These are phyloP conservation scores for Tolypocladium cylindrosporum DNA, from an alignment of 2,329 filamentous ascomycete species.

Conservation along the genomic window DNA sequence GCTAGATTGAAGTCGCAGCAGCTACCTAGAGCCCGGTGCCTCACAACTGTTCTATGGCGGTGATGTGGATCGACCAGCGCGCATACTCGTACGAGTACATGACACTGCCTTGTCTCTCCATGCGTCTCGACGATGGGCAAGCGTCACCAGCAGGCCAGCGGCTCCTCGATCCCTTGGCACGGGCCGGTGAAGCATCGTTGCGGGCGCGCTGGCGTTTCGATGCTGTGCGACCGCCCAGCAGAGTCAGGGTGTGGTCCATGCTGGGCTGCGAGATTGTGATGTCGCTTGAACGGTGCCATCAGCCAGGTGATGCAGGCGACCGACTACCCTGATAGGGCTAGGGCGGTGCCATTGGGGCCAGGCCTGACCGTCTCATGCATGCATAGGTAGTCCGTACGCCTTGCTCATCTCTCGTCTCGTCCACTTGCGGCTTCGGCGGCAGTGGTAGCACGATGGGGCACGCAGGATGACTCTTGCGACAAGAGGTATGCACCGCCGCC, in stretches of 20 bases:
- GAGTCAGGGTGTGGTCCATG: too few species aligned
- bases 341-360: not conserved
- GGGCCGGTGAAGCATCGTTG: not conserved
- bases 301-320: not conserved
- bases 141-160: not conserved
- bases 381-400: not conserved
- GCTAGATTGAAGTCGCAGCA: not conserved
- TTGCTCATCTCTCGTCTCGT: too few species aligned
- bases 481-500: not conserved
- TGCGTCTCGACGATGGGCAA: not conserved
- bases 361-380: not conserved
- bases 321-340: not conserved
- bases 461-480: not conserved
- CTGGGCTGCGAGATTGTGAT: not conserved
- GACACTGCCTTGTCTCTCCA: not conserved
- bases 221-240: not conserved
- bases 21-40: not conserved
- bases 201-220: not conserved
- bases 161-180: not conserved
- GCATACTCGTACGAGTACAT: not conserved
- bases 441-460: not conserved
- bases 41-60: not conserved
- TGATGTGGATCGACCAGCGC: not conserved
- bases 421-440: not conserved
- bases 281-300: not conserved